phyloP scores from a whole-genome alignment of 371 early-diverging fungal genomes.

The Rhizopus microsporus region DNA sequence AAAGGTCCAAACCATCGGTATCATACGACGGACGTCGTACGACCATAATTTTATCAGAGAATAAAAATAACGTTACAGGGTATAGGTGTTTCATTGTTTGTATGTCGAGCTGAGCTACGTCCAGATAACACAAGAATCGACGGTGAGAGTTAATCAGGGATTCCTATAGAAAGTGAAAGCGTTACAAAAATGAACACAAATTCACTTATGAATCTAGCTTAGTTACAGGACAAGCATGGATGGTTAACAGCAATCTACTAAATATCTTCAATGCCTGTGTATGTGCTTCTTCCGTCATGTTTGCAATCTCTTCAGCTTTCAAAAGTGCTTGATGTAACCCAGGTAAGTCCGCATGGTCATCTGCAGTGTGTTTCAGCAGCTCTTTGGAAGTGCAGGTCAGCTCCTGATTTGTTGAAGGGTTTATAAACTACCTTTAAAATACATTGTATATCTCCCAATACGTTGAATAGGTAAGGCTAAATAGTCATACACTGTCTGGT shows the following conservation, averaged over 20 bases:
- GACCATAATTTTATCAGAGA: constrained; percentile 46
- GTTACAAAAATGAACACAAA: background rate
- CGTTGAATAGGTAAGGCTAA: constrained; percentile 40
- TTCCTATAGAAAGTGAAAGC: constrained; percentile 19
- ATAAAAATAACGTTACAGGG: constrained; percentile 42
- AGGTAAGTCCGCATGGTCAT: constrained; percentile 31
- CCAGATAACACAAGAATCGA: constrained; percentile 28
- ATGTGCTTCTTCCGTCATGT: constrained; percentile 42
- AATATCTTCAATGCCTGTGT: constrained; percentile 41
- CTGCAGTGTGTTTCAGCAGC: constrained; percentile 33
- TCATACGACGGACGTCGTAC: constrained; percentile 38
- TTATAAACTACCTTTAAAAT: constrained; percentile 37
- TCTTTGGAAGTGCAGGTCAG: constrained; percentile 16
- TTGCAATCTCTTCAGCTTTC: constrained; percentile 39
- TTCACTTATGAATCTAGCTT: background rate
- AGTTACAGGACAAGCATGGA: constrained; percentile 29
- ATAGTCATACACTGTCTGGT: constrained; percentile 27
- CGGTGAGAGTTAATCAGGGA: constrained; percentile 35
- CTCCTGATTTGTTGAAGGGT: background rate
- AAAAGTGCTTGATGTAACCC: constrained; percentile 30
- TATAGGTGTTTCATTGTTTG: constrained; percentile 30
- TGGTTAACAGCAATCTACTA: constrained; percentile 18
- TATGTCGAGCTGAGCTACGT: constrained; percentile 38
- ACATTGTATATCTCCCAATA: constrained; percentile 45
- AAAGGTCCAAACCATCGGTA: constrained; percentile 22